A percentile compares a stretch with the other conserved stretches of the same genome.
These are phyloP conservation scores for Lachnellula occidentalis DNA, from an alignment of 2,329 filamentous ascomycete genomes.

Conservation along the genomic window DNA sequence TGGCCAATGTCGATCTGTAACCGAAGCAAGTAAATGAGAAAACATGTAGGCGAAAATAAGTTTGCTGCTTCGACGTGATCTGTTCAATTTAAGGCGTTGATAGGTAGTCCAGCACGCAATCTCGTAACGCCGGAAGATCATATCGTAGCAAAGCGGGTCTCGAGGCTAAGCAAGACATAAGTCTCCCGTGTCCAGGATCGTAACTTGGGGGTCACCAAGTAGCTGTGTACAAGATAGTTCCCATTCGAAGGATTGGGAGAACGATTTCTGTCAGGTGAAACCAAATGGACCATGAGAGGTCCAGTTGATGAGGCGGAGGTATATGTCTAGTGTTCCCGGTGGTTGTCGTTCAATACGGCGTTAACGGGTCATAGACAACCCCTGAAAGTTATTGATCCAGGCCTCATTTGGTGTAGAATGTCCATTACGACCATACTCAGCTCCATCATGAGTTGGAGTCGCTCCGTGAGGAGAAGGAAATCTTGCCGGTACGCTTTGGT, in stretches of 20 bases:
- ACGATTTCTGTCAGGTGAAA: too few relatives aligned
- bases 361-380: conserved; percentile 56
- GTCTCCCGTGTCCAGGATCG: not conserved
- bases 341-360: not conserved
- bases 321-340: not conserved
- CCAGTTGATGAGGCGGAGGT: too few relatives aligned
- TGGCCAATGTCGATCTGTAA: not conserved
- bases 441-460: conserved; percentile 33
- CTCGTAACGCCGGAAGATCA: not conserved
- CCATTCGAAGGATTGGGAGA: not conserved
- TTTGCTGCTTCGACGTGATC: not conserved
- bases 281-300: not conserved
- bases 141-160: not conserved
- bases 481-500: conserved; percentile 42
- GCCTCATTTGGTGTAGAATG: conserved; percentile 40
- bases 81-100: not conserved
- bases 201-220: not conserved
- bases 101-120: not conserved
- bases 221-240: not conserved
- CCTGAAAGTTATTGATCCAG: conserved; percentile 60
- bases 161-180: not conserved
- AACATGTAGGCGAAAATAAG: not conserved
- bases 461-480: conserved; percentile 39
- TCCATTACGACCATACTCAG: conserved; percentile 36
- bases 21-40: not conserved